phyloP scores from a whole-genome alignment of 2,329 filamentous ascomycete genomes.

The Chalara sp. region DNA sequence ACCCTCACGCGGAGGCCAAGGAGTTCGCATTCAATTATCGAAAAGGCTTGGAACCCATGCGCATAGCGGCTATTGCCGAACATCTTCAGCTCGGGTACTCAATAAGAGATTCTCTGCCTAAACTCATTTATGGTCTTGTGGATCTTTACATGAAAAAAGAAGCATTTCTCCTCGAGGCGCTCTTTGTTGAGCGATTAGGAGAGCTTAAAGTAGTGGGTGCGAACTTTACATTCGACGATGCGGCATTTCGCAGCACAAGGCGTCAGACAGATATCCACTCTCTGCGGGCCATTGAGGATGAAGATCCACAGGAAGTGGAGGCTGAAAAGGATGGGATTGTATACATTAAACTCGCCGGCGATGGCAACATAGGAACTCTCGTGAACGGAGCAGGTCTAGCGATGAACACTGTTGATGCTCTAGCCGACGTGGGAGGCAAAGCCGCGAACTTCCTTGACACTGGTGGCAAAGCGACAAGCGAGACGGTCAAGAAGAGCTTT shows the following conservation, averaged over 20 bases:
- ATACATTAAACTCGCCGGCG: conserved; percentile 56
- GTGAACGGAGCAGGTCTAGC: conserved; percentile 87
- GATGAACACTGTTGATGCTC: conserved; percentile 84
- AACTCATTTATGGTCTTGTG: conserved; percentile 47
- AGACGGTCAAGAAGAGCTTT: conserved; percentile 74
- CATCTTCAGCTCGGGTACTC: conserved; percentile 42
- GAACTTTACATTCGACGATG: conserved; percentile 63
- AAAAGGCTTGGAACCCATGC: conserved; percentile 36
- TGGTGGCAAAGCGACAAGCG: conserved; percentile 77
- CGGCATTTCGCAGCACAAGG: conserved; percentile 55
- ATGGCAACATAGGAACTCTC: conserved; percentile 67
- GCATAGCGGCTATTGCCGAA: conserved; percentile 34
- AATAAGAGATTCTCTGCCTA: conserved; percentile 36
- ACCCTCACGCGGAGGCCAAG: conserved; percentile 36
- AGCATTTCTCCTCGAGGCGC: conserved; percentile 53
- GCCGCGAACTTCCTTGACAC: conserved; percentile 86
- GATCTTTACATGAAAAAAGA: conserved; percentile 57
- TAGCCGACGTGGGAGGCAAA: conserved; percentile 58
- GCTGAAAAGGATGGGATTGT: conserved; percentile 69
- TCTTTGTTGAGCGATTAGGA: conserved; percentile 34
- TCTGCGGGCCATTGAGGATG: conserved; percentile 43
- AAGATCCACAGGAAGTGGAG: conserved; percentile 51
- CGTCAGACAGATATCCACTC: conserved; percentile 55
- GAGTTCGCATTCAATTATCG: conserved; percentile 58
- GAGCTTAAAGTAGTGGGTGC: conserved; percentile 45